phyloP scores from a whole-genome alignment of 768 basidiomycete species.

The Auricularia sp. region DNA sequence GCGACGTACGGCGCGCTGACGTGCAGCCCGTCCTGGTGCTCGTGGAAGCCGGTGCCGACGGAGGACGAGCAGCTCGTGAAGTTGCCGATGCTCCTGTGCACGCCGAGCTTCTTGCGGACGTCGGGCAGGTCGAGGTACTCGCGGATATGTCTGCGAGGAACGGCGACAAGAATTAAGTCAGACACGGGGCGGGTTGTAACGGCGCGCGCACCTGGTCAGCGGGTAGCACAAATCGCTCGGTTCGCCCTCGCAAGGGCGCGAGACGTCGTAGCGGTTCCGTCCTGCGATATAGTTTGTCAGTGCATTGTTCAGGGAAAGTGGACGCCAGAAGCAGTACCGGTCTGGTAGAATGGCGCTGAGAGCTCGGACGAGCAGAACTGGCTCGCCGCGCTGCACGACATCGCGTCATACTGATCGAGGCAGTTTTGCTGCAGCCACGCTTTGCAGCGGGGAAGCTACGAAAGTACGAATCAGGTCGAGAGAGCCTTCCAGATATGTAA shows the following conservation, averaged over 20 bases:
- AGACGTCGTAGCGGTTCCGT: constrained; percentile 59
- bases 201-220: constrained; percentile 30
- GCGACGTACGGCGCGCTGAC: background rate
- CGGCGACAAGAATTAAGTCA: background rate
- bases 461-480: background rate
- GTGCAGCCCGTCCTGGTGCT: constrained; percentile 30
- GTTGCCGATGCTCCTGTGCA: constrained; percentile 38
- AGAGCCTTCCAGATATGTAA: background rate
- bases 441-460: constrained; percentile 35
- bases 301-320: constrained; percentile 13
- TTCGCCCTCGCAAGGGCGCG: constrained; percentile 45
- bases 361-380: constrained; percentile 36
- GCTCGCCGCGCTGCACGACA: constrained; percentile 32
- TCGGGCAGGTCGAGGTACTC: background rate
- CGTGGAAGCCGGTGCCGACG: constrained; percentile 41
- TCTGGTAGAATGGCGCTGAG: constrained; percentile 20
- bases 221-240: constrained; percentile 47
- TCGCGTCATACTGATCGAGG: constrained; percentile 31
- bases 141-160: background rate
- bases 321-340: constrained; percentile 1
- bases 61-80: constrained; percentile 31
- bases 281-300: constrained; percentile 22
- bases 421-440: constrained; percentile 30
- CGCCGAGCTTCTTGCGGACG: constrained; percentile 36
- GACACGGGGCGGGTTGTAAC: too few species aligned